These are phyloP conservation scores for Xerocomellus dryophilus DNA, from an alignment of 768 basidiomycete species.

Conservation along the genomic window DNA sequence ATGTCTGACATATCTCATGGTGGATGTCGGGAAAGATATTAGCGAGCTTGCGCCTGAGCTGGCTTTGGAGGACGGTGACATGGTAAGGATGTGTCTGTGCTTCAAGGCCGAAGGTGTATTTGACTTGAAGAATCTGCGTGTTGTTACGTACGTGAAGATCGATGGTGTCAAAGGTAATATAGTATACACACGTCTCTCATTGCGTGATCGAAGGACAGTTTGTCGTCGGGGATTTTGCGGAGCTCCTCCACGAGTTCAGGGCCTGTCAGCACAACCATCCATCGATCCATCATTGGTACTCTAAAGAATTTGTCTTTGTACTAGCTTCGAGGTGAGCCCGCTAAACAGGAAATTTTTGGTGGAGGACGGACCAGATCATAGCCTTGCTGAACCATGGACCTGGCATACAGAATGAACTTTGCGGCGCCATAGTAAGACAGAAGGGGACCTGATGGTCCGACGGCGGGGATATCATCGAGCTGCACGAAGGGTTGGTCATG, in stretches of 20 bases:
- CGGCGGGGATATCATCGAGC: constrained; percentile 34
- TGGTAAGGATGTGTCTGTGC: constrained; percentile 37
- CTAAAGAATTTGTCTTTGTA: constrained; percentile 40
- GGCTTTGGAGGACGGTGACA: constrained; percentile 30
- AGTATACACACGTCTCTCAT: constrained; percentile 36
- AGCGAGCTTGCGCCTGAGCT: constrained; percentile 35
- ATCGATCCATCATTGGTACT: constrained; percentile 41
- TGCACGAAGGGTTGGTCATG: constrained; percentile 10
- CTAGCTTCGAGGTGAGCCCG: constrained; percentile 22
- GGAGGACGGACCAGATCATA: constrained; percentile 31
- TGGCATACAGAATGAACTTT: constrained; percentile 32
- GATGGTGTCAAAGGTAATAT: background rate
- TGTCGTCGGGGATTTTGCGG: constrained; percentile 45
- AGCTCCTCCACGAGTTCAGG: constrained; percentile 48
- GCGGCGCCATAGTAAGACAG: constrained; percentile 33
- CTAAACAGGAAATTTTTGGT: background rate
- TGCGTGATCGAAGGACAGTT: constrained; percentile 41
- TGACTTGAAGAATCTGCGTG: constrained; percentile 35
- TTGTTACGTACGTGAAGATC: constrained; percentile 18
- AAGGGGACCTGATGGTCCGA: constrained; percentile 35
- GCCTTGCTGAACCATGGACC: constrained; percentile 35
- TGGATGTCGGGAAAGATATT: constrained; percentile 32
- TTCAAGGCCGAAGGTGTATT: constrained; percentile 37
- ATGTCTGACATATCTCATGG: constrained; percentile 34
- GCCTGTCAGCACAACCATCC: constrained; percentile 46